phyloP scores from a whole-genome alignment of 345 rosid species.

The Ceriops tagal region DNA sequence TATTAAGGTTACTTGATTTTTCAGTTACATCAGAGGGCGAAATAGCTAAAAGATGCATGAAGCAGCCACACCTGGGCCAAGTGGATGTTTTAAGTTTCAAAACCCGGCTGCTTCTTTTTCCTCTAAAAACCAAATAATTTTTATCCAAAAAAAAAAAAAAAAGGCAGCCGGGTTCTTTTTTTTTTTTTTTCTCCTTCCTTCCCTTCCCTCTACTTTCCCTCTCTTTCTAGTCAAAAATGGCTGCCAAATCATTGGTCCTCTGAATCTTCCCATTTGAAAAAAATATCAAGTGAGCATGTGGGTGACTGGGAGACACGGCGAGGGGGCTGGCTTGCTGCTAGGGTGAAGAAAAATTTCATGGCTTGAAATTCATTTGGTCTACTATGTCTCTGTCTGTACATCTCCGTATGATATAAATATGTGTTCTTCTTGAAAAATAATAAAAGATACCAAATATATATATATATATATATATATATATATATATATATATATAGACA shows the following conservation, averaged over 20 bases:
- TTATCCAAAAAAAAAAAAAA: slow-evolving; percentile 5
- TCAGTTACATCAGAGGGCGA: too few relatives aligned
- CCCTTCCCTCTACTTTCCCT: background rate
- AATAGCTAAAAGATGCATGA: slow-evolving; percentile 12
- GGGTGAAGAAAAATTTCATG: slow-evolving; percentile 8
- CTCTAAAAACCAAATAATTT: slow-evolving; percentile 2
- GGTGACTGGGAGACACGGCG: background rate
- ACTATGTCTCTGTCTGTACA: slow-evolving; percentile 32
- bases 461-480: background rate
- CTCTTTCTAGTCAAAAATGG: slow-evolving; percentile 19
- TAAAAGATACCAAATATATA: background rate
- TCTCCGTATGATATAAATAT: slow-evolving; percentile 14
- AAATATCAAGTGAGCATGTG: background rate
- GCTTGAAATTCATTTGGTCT: slow-evolving; percentile 20
- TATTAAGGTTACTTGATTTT: too few relatives aligned
- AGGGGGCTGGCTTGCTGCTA: background rate
- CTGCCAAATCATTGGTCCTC: slow-evolving; percentile 18
- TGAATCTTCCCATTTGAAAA: slow-evolving; percentile 3
- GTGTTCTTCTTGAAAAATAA: background rate
- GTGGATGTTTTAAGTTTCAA: slow-evolving; percentile 9
- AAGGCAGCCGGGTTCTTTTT: background rate
- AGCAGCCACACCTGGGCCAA: slow-evolving; percentile 2
- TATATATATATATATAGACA: background rate
- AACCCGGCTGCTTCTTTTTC: slow-evolving; percentile 10
- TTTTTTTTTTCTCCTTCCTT: background rate